Evolutionary conservation across 495 filamentous ascomycete species (phyloP).

Genomic region (Bryoglossum gracile): DNA sequence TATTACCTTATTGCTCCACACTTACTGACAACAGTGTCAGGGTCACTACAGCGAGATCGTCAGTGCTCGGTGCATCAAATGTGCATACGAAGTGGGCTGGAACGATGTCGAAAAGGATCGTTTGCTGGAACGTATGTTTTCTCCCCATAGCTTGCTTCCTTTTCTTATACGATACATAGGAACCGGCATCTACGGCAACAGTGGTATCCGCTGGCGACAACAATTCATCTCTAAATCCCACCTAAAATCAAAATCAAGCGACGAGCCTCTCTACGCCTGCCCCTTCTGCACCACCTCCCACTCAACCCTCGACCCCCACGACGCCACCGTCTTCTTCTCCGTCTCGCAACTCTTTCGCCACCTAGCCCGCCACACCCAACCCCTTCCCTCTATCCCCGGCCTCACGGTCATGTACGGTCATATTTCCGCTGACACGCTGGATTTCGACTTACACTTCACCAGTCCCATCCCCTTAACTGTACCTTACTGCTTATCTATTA

Average conservation of each 20-base stretch:
- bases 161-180: constrained; percentile 1
- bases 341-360: constrained; percentile 21
- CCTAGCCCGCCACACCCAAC: constrained; percentile 22
- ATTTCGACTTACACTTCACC: constrained; percentile 40
- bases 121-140: constrained; percentile 18
- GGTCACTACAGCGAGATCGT: constrained; percentile 20
- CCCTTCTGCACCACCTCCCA: constrained; percentile 23
- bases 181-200: constrained; percentile 20
- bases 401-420: constrained; percentile 32
- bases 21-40: not conserved
- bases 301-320: constrained; percentile 24
- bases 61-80: constrained; percentile 21
- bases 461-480: constrained; percentile 23
- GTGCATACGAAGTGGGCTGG: constrained; percentile 24
- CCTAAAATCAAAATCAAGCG: constrained; percentile 11
- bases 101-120: constrained; percentile 23
- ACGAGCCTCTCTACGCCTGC: constrained; percentile 19
- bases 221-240: constrained; percentile 24
- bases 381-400: constrained; percentile 32
- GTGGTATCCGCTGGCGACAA: constrained; percentile 21
- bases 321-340: constrained; percentile 27
- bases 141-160: not conserved
- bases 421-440: constrained; percentile 22
- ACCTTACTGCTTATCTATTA: constrained; percentile 24
- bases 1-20: not conserved